Base-by-base conservation (phyloP, 1,284 basidiomycete genomes). In the Coniferiporia weirii region DNA sequence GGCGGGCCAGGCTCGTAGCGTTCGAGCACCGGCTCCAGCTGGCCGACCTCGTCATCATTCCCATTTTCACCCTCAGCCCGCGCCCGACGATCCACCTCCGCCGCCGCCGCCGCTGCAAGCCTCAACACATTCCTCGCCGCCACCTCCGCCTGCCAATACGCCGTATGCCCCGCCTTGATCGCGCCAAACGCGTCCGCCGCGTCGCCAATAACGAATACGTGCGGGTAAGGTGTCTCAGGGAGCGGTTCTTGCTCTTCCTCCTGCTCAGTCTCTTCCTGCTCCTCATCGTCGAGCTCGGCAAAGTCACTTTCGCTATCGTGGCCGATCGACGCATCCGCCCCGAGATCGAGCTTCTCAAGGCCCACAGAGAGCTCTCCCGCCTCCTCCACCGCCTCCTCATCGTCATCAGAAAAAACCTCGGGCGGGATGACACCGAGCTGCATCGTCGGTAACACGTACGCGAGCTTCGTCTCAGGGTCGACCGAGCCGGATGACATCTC, bases 141-240 rank as follows among this genome's bases (percentile, higher is more conserved):
- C 8, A 83, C 71, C 57, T 79, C 78, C 34, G 77, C 82, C 72
- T 85, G 83, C 60, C 74, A 79, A 66, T 82, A 84, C 1, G 87
- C 85, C 35, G 79, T 87, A 69, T 91, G 86, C 0, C 89, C 87
- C 4, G 87, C 85, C 55, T 85, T 81, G 54, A 84, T 79, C 0
- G 84, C 86, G 3, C 84, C 85, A 74, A 75, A 91, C 2, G 84
- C 83, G 65, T 87, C 85, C 1, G 85, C 86, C 3, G 82, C 77
- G 62, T 90, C 87, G 4, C 88, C 87, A 9, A 87, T 72, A 5
- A 79, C 84, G 67, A 87, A 91, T 13, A 89, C 75, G 66, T 86
- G 75, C 1, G 81, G 76, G 65, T 81, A 83, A 0, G 75, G 72
- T 5, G 71, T 67, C 7, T 73, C 67, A 15, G 69, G 63, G 6